Percentiles rank a stretch among this genome's conserved stretches.
Evolutionary conservation across 345 rosid species (phyloP).

Genomic region (Citrus glauca): DNA sequence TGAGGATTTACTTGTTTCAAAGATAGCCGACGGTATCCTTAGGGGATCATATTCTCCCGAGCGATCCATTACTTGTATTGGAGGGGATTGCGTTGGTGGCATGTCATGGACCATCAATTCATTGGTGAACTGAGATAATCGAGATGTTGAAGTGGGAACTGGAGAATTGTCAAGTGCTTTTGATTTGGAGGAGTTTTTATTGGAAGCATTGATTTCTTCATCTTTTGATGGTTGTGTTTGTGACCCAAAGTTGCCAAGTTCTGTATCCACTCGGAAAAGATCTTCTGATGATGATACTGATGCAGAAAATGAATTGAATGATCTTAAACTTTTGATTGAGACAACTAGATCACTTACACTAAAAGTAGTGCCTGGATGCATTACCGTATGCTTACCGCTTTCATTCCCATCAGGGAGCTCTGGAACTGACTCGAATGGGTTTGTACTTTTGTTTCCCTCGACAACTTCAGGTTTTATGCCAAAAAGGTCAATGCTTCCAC

Average conservation of each 20-base stretch:
- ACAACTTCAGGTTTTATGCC: constrained; percentile 14
- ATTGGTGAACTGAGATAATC: constrained; percentile 36
- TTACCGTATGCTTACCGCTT: constrained; percentile 12
- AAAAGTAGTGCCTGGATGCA: constrained; percentile 1
- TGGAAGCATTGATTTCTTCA: not conserved
- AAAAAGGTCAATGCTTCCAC: constrained; percentile 10
- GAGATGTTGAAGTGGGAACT: constrained; percentile 22
- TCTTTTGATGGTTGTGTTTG: not conserved
- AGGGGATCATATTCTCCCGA: constrained; percentile 36
- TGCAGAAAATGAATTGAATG: constrained; percentile 32
- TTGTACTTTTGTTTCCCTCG: constrained; percentile 11
- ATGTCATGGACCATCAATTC: constrained; percentile 20
- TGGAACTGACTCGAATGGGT: not conserved
- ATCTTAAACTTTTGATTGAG: constrained; percentile 12
- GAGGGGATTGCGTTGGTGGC: constrained; percentile 54
- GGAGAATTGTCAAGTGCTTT: constrained; percentile 10
- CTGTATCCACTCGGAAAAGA: constrained; percentile 18
- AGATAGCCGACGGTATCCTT: constrained; percentile 56
- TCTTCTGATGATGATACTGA: constrained; percentile 37
- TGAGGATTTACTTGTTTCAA: constrained; percentile 39
- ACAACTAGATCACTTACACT: not conserved
- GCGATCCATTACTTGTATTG: constrained; percentile 72
- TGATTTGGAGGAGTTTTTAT: constrained; percentile 19
- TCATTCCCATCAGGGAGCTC: not conserved
- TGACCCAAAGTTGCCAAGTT: not conserved